Evolutionary conservation across 1,284 basidiomycete species (phyloP), one percentile per base, ranked within the genome.

Genomic region (Heterobasidion irregulare): DNA sequence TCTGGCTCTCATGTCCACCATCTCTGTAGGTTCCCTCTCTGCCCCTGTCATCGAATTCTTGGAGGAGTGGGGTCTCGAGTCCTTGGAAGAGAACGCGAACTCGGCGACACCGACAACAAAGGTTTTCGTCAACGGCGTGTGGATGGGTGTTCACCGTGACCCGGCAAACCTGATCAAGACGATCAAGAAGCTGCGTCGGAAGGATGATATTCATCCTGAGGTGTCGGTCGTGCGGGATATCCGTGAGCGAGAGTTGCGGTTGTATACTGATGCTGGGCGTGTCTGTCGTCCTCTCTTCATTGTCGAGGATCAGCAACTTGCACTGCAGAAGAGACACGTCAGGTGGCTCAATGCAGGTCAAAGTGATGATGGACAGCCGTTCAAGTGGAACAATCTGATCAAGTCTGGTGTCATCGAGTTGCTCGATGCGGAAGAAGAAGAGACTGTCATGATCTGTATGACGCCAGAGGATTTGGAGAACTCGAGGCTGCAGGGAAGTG

Each of bases 361-460:
- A 46, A 74, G 80, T 50, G 83, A 84, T 46, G 77, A 81, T 18
- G 74, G 74, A 4, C 76, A 80, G 53, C 77, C 80, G 19, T 92
- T 85, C 70, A 87, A 86, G 58, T 99, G 94, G 93, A 84, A 89
- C 54, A 80, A 90, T 36, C 71, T 99, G 56, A 76, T 99, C 55
- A 89, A 90, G 63, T 82, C 83, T 43, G 97, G 96, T 58, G 84
- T 98, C 52, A 84, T 99, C 61, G 97, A 99, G 72, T 79, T 97
- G 56, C 74, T 99, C 65, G 97, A 99, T 70, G 96, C 97, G 0
- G 96, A 99, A 68, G 97, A 99, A 71, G 96, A 99, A 72, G 97
- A 99, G 73, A 98, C 96, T 1, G 94, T 97, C 55, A 94, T 99
- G 89, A 99, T 99, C 62, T 94, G 92, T 61, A 99, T 99, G 97